Evolutionary conservation across 208 protist species (phyloP).

Genomic region (Porcisia hertigi): DNA sequence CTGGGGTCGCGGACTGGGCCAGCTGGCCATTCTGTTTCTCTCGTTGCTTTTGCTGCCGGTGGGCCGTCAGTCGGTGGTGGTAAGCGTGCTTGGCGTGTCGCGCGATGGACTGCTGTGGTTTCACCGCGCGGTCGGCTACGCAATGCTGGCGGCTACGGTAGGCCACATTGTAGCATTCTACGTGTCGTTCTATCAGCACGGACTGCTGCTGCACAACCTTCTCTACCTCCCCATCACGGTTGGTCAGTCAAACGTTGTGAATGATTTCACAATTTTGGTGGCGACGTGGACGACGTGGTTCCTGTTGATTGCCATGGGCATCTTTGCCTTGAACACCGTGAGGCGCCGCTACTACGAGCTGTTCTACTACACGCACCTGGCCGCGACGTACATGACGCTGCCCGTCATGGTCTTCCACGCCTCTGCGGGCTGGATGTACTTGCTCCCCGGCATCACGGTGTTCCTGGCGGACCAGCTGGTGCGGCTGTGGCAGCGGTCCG

Average conservation of each 20-base stretch:
- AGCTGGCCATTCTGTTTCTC: slow-evolving; percentile 60
- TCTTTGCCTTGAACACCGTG: slow-evolving; percentile 42
- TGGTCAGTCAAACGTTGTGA: slow-evolving; percentile 16
- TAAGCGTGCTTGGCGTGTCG: slow-evolving; percentile 47
- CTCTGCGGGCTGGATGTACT: slow-evolving; percentile 55
- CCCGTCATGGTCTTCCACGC: slow-evolving; percentile 52
- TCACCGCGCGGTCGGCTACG: slow-evolving; percentile 49
- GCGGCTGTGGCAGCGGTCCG: too few relatives aligned
- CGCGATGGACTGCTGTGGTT: slow-evolving; percentile 63
- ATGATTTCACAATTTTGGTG: slow-evolving; percentile 49
- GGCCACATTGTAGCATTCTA: slow-evolving; percentile 33
- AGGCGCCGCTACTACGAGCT: slow-evolving; percentile 61
- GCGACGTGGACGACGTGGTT: slow-evolving; percentile 43
- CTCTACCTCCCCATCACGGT: slow-evolving; percentile 13
- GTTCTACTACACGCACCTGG: slow-evolving; percentile 74
- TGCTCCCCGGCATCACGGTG: slow-evolving; percentile 55
- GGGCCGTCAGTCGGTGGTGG: slow-evolving; percentile 54
- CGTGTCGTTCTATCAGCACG: slow-evolving; percentile 22
- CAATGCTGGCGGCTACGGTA: slow-evolving; percentile 30
- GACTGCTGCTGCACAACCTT: slow-evolving; percentile 29
- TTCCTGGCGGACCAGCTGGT: slow-evolving; percentile 55
- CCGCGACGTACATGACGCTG: slow-evolving; percentile 47
- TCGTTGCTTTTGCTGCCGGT: slow-evolving; percentile 62
- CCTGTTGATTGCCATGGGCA: slow-evolving; percentile 49
- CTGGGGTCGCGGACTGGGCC: slow-evolving; percentile 50